Conservation (phyloP, 257 asterid genomes). For the Nemophila menziesii region DNA sequence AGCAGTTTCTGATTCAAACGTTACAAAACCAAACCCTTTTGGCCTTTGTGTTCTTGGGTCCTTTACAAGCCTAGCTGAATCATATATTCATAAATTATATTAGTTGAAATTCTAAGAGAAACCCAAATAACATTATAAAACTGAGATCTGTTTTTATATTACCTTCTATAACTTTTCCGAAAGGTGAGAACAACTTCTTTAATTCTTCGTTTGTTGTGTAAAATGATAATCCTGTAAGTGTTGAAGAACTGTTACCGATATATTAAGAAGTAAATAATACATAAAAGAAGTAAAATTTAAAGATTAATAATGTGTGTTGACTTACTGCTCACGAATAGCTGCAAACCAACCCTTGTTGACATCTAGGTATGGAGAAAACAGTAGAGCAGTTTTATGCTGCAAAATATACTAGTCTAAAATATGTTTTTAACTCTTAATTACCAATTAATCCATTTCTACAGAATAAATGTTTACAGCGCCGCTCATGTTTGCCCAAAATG, state of each 20-base stretch:
- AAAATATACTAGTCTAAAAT: too few species aligned
- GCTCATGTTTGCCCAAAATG: too few species aligned
- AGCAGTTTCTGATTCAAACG: constrained; percentile 41
- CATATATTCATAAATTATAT: neutral
- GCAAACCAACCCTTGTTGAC: constrained; percentile 35
- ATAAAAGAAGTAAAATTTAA: neutral
- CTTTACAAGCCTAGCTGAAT: constrained; percentile 48
- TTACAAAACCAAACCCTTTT: constrained; percentile 70
- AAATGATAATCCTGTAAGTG: constrained; percentile 53
- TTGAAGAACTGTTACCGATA: neutral
- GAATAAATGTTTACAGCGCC: neutral
- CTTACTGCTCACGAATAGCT: constrained; percentile 58
- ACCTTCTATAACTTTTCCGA: constrained; percentile 55
- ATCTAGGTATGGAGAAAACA: constrained; percentile 14
- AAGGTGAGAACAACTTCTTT: constrained; percentile 44
- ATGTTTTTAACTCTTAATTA: neutral
- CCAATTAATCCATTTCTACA: neutral
- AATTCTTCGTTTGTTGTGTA: constrained; percentile 43
- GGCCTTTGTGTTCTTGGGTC: constrained; percentile 54
- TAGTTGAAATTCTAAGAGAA: too few species aligned
- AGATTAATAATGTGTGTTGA: neutral
- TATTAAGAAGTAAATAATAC: neutral
- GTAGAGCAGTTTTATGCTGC: neutral
- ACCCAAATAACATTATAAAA: neutral
- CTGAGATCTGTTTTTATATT: neutral